A percentile compares a stretch with the other conserved stretches of the same genome.
phyloP scores from a whole-genome alignment of 2,329 filamentous ascomycete genomes.

The Pestalotiopsis sp. region DNA sequence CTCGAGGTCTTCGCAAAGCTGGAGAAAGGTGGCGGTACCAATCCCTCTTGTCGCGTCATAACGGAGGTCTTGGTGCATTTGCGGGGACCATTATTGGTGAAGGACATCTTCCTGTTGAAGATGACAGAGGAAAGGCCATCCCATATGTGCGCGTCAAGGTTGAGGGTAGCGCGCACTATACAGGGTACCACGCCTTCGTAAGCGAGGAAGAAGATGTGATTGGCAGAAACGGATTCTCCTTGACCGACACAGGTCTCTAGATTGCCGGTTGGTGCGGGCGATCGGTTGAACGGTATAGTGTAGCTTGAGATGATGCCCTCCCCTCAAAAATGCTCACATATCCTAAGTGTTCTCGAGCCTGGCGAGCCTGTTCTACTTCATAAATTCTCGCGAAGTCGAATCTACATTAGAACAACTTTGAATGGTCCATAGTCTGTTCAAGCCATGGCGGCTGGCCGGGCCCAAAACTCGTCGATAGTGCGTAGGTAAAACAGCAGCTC shows the following conservation, averaged over 20 bases:
- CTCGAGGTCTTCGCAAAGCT: neutral
- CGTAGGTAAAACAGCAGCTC: neutral
- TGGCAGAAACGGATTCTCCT: neutral
- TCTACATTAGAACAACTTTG: no score
- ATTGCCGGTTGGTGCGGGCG: conserved; percentile 16
- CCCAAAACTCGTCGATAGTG: neutral
- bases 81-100: conserved; percentile 37
- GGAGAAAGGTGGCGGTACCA: neutral
- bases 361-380: no score
- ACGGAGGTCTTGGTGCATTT: neutral
- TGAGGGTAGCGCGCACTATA: neutral
- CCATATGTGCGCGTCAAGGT: neutral
- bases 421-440: no score
- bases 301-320: no score
- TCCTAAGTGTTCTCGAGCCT: no score
- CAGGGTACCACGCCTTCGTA: neutral
- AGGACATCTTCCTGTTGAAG: conserved; percentile 19
- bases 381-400: no score
- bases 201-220: neutral
- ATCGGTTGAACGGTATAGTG: no score
- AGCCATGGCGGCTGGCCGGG: no score
- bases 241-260: conserved; percentile 43
- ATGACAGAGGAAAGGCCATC: neutral
- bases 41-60: neutral
- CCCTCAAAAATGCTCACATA: no score